Evolutionary conservation across 225 moss, liverwort and hornwort genomes (phyloP).

Genomic region (Marchantia polymorpha): DNA sequence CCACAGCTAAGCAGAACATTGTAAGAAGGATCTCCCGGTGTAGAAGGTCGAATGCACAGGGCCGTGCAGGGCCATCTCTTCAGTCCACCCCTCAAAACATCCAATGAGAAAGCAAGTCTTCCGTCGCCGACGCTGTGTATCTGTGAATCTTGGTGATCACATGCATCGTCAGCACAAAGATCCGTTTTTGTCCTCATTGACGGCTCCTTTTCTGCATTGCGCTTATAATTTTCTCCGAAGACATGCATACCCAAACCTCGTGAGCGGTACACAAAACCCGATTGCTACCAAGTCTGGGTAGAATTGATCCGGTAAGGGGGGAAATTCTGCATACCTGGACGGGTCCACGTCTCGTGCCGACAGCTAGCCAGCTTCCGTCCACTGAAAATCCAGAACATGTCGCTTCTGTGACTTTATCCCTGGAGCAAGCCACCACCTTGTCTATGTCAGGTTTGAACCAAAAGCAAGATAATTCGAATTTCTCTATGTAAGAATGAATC

Average conservation of each 20-base stretch:
- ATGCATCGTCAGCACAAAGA: background rate
- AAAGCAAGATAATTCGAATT: background rate
- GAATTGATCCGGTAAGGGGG: background rate
- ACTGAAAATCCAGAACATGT: conserved; percentile 37
- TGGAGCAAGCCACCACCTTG: background rate
- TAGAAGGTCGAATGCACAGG: conserved; percentile 54
- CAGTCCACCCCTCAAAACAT: conserved; percentile 52
- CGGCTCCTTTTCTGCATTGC: background rate
- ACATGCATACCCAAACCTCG: background rate
- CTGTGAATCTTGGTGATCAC: conserved; percentile 27
- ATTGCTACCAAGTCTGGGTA: background rate
- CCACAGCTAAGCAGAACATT: conserved; percentile 73
- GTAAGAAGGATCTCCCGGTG: conserved; percentile 46
- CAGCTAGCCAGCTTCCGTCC: conserved; percentile 39
- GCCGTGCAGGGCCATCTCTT: conserved; percentile 55
- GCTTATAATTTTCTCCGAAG: too few relatives aligned
- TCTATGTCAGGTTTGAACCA: background rate
- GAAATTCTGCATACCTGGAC: conserved; percentile 20
- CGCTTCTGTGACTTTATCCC: conserved; percentile 15
- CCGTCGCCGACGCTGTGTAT: conserved; percentile 48
- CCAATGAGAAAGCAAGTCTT: conserved; percentile 47
- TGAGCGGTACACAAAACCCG: background rate
- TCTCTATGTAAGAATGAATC: background rate
- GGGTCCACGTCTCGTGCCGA: conserved; percentile 34
- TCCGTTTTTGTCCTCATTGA: background rate